Base-by-base conservation (phyloP, 805 yeast species). In the Ogataea pini region DNA sequence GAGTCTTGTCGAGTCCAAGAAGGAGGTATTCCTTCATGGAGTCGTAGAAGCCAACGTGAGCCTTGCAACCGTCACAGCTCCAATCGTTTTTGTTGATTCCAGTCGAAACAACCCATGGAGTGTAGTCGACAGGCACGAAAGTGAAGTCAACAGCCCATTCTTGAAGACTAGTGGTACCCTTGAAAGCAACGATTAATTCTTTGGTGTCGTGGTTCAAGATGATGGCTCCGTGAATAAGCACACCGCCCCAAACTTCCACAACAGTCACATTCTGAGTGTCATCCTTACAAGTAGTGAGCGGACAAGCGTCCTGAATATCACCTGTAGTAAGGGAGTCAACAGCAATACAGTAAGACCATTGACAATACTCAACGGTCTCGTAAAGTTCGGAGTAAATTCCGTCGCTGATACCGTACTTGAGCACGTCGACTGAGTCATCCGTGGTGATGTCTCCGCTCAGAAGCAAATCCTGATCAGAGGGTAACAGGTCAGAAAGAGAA, bases 61-160 rank as follows among this genome's bases (percentile, higher is more conserved):
- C 81, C 19, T 57, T 63, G 61, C 91, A 85, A 9, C 25, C 41
- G 12, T 67, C 71, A 63, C 91, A 85, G 7, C 37, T 47, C 48
- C 28, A 61, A 39, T 49, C 43, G 46, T 38, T 7, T 13, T 4
- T 57, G 67, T 51, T 48, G 38, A 27, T 55, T 42, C 57, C 48
- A 38, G 59, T 33, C 28, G 48, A 45, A 19, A 56, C 54, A 20
- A 49, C 50, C 41, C 55, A 58, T 0, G 89, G 85, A 13, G 60
- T 56, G 59, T 80, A 85, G 0, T 59, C 58, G 3, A 72, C 71
- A 7, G 80, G 80, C 4, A 68, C 44, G 31, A 77, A 70, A 32
- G 73, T 72, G 41, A 84, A 68, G 65, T 87, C 86, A 27, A 80
- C 72, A 12, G 73, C 47, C 85, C 87, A 82, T 60, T 87, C 94